A percentile compares a stretch with the other conserved stretches of the same genome.
Evolutionary conservation across 345 rosid species (phyloP).

Genomic region (Corchorus capsularis): DNA sequence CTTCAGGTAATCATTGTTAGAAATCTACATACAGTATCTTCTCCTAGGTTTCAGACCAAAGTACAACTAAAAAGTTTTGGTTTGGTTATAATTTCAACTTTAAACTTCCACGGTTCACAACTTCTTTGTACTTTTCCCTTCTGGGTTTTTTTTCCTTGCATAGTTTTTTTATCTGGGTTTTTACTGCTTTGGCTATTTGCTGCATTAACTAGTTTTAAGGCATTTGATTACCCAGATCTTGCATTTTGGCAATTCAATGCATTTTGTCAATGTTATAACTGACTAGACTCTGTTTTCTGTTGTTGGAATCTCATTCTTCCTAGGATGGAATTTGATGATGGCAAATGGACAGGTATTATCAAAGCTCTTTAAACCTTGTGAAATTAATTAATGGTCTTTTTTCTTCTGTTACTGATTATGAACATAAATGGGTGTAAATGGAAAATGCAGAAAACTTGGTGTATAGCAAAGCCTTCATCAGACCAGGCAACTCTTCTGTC

Average conservation of each 20-base stretch:
- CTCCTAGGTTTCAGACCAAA: conserved; percentile 16
- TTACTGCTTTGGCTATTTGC: neutral
- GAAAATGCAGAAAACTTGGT: conserved; percentile 56
- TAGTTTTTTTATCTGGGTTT: neutral
- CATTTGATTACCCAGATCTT: too few species aligned
- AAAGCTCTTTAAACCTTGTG: neutral
- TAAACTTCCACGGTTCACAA: neutral
- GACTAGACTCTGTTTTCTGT: neutral
- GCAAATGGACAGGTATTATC: conserved; percentile 49
- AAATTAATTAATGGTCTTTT: neutral
- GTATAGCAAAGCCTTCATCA: conserved; percentile 76
- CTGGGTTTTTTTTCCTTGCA: neutral
- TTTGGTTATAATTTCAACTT: too few species aligned
- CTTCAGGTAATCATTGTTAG: conserved; percentile 25
- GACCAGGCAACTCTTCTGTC: conserved; percentile 48
- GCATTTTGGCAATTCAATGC: neutral
- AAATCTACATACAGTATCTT: neutral
- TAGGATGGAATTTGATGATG: conserved; percentile 36
- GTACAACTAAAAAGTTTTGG: neutral
- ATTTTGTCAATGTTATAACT: neutral
- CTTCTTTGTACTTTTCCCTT: neutral
- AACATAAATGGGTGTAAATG: neutral
- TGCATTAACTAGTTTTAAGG: neutral
- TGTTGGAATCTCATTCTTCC: neutral
- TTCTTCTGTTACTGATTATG: too few species aligned